Evolutionary conservation across 768 basidiomycete species (phyloP).

Genomic region (Suillus fuscotomentosus): DNA sequence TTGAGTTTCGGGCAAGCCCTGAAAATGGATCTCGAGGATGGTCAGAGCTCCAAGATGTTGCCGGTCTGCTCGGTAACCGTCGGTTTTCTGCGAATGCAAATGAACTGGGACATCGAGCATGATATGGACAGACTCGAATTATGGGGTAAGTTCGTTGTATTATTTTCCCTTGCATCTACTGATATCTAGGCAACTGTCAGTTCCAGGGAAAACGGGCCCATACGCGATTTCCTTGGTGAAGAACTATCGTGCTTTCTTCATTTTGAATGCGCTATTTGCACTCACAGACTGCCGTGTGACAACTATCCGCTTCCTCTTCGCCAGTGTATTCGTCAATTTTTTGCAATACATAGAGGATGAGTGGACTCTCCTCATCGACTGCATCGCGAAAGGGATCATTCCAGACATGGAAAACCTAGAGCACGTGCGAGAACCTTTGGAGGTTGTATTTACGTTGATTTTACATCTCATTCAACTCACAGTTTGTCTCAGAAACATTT

Average conservation of each 20-base stretch:
- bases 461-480: background rate
- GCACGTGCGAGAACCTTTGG: background rate
- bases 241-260: slow-evolving; percentile 9
- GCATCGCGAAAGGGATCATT: slow-evolving; percentile 8
- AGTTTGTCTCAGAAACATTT: slow-evolving; percentile 3
- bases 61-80: background rate
- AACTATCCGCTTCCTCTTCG: background rate
- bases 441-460: background rate
- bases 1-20: background rate
- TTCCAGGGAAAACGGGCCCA: slow-evolving; percentile 14
- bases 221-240: slow-evolving; percentile 18
- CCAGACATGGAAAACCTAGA: slow-evolving; percentile 5
- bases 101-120: background rate
- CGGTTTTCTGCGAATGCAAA: background rate
- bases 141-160: background rate
- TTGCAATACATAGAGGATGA: slow-evolving; percentile 7
- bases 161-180: background rate
- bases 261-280: slow-evolving; percentile 10
- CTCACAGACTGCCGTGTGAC: slow-evolving; percentile 2
- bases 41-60: background rate
- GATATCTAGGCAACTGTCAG: slow-evolving; percentile 4
- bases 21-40: background rate
- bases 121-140: background rate
- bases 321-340: slow-evolving; percentile 3
- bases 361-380: slow-evolving; percentile 4